Evolutionary conservation across 768 basidiomycete species (phyloP).

Genomic region (Tephrocybe sp.): DNA sequence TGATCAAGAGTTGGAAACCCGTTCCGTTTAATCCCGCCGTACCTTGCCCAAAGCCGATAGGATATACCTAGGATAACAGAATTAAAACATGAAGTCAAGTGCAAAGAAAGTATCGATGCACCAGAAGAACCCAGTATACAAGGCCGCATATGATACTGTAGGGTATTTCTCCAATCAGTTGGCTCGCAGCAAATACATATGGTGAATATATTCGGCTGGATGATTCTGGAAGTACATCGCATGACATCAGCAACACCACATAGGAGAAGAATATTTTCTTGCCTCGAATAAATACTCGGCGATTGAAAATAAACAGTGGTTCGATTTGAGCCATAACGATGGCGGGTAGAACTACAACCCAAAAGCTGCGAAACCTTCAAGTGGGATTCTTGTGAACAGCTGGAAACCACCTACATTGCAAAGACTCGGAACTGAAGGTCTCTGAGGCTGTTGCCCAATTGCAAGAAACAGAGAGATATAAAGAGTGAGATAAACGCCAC

Average conservation of each 20-base stretch:
- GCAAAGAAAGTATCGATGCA: constrained; percentile 25
- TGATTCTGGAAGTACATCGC: constrained; percentile 46
- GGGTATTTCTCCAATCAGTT: constrained; percentile 80
- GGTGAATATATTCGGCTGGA: constrained; percentile 87
- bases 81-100: not conserved
- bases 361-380: constrained; percentile 45
- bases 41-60: constrained; percentile 68
- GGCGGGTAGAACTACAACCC: constrained; percentile 66
- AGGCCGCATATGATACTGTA: constrained; percentile 69
- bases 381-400: not conserved
- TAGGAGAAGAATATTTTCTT: not conserved
- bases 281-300: constrained; percentile 46
- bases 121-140: constrained; percentile 77
- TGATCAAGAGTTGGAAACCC: constrained; percentile 70
- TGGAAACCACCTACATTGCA: constrained; percentile 52
- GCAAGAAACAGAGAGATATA: constrained; percentile 78
- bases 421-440: constrained; percentile 83
- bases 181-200: constrained; percentile 81
- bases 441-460: constrained; percentile 60
- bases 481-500: constrained; percentile 69
- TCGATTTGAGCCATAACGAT: constrained; percentile 81
- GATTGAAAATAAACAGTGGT: constrained; percentile 78
- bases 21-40: constrained; percentile 58
- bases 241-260: too few species aligned
- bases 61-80: constrained; percentile 44